These are phyloP conservation scores for Phlebiopsis flavidoalba DNA, from an alignment of 768 basidiomycete species.

Conservation along the genomic window DNA sequence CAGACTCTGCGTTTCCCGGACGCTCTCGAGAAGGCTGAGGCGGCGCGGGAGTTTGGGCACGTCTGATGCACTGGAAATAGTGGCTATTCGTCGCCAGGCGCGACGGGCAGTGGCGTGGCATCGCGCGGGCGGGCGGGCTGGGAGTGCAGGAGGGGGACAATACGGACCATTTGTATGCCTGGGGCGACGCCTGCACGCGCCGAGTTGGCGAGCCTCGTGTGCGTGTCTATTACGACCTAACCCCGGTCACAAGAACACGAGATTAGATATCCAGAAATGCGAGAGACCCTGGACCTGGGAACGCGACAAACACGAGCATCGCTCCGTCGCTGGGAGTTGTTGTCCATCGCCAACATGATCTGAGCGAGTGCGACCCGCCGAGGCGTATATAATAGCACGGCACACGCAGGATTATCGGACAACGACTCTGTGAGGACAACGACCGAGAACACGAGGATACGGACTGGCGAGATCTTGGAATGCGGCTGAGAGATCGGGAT, in stretches of 20 bases:
- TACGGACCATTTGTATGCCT: neutral
- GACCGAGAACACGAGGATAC: neutral
- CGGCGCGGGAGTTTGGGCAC: neutral
- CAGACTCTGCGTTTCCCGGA: neutral
- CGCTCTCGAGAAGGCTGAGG: neutral
- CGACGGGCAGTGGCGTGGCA: too few species aligned
- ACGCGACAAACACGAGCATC: neutral
- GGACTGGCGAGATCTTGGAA: neutral
- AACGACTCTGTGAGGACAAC: neutral
- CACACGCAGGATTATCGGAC: neutral
- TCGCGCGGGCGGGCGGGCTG: too few species aligned
- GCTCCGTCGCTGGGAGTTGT: too few species aligned
- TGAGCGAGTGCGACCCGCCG: too few species aligned
- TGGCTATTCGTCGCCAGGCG: neutral
- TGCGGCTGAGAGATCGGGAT: slow-evolving; percentile 4
- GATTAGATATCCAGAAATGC: slow-evolving; percentile 12
- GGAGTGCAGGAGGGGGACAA: neutral
- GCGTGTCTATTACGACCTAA: slow-evolving; percentile 6
- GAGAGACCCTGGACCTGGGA: neutral
- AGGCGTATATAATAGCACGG: neutral
- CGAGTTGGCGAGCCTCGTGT: slow-evolving; percentile 12
- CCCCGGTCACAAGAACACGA: slow-evolving; percentile 7
- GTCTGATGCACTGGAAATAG: neutral
- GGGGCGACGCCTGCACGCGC: too few species aligned
- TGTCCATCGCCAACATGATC: too few species aligned